Evolutionary conservation across 129 eudicot species (phyloP).

Genomic region (Logfia minima): DNA sequence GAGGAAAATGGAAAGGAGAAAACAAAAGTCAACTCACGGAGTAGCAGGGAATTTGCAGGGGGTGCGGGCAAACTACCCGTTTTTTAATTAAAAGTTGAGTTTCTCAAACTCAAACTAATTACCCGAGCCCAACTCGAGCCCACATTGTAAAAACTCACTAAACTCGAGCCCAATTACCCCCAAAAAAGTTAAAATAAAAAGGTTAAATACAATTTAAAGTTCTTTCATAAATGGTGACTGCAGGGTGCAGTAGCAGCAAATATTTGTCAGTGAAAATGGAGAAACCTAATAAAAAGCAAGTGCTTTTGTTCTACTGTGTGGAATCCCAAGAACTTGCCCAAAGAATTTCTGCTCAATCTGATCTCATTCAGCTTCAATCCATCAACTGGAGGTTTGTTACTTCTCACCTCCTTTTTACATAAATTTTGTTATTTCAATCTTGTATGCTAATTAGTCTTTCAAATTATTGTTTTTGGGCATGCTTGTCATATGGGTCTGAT

Average conservation of each 20-base stretch:
- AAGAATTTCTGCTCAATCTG: conserved; percentile 73
- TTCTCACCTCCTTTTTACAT: background rate
- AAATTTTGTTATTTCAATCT: conserved; percentile 8
- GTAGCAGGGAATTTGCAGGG: no score
- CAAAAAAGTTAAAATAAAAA: no score
- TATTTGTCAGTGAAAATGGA: conserved; percentile 42
- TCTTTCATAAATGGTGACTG: background rate
- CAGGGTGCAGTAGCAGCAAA: background rate
- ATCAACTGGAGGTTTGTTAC: conserved; percentile 82
- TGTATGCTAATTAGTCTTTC: background rate
- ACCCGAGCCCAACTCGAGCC: background rate
- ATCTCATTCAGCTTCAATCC: conserved; percentile 77
- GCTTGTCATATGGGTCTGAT: background rate
- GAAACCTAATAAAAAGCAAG: conserved; percentile 69
- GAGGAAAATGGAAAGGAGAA: no score
- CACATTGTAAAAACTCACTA: background rate
- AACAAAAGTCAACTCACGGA: no score
- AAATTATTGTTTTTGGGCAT: background rate
- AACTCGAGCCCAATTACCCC: no score
- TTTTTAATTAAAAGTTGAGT: no score
- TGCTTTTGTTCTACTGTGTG: conserved; percentile 69
- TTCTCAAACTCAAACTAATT: background rate
- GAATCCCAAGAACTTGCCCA: conserved; percentile 87
- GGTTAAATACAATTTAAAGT: no score
- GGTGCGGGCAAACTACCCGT: no score